Base-by-base conservation (phyloP, 495 filamentous ascomycete species). In the Aspergillus affinis region DNA sequence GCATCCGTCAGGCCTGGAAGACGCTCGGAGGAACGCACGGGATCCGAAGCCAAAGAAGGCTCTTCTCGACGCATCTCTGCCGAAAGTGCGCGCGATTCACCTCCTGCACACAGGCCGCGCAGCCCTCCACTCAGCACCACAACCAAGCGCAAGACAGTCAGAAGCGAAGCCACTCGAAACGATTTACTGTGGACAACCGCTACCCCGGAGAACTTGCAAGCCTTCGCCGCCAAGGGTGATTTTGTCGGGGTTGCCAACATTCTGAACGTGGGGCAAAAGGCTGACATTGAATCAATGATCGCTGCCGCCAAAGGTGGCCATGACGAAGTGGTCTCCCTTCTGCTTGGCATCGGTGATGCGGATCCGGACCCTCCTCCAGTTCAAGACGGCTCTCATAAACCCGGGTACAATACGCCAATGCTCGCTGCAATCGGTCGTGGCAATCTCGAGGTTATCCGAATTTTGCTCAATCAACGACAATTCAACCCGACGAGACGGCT, bases 271-370 rank as follows among this genome's bases (percentile, higher is more conserved):
- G 72, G 82, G 56, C 82, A 86, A 36, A 86, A 88, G 61, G 89
- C 91, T 19, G 92, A 97, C 70, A 85, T 90, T 4, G 91, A 91
- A 50, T 90, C 90, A 48, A 84, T 96, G 65, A 89, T 95, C 52
- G 90, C 90, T 55, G 95, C 94, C 8, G 92, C 93, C n/a, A 88
- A 89, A 66, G 94, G 92, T 48, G 93, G 93, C 2, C 93, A 98
- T 66, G 86, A 89, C 59, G 86, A 91, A 36, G 89, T 96, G 15
- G 81, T 98, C 48, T 90, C 90, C 67, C 80, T 97, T 45, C 79
- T 98, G 53, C 77, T 98, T 58, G 95, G 90, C 7, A 82, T 96
- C 65, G 90, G 91, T 2, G 79, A 81, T 54, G 86, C 87, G 18
- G 86, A 96, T 62, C 86, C 90, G 3, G 93, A 96, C 69, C 94